A percentile compares a stretch with the other conserved stretches of the same genome.
phyloP scores from a whole-genome alignment of 345 rosid species.

The Pugionium dolabratum region DNA sequence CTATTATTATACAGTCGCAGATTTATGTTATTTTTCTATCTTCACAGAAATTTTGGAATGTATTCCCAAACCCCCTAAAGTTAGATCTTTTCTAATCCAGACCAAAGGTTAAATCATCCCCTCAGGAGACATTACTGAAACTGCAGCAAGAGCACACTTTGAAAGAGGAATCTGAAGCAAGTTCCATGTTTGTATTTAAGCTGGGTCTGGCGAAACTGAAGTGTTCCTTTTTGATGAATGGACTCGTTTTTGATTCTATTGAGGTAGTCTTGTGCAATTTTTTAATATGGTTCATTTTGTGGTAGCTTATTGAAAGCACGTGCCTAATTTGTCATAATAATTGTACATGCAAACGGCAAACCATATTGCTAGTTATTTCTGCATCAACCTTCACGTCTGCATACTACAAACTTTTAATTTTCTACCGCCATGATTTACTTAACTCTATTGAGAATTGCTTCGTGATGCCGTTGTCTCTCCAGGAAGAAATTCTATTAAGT shows the following conservation, averaged over 20 bases:
- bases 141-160: constrained; percentile 71
- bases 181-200: constrained; percentile 83
- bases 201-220: constrained; percentile 75
- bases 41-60: constrained; percentile 24
- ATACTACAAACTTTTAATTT: constrained; percentile 21
- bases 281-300: constrained; percentile 9
- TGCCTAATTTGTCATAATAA: constrained; percentile 5
- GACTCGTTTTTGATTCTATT: constrained; percentile 80
- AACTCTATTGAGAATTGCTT: constrained; percentile 14
- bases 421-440: constrained; percentile 1
- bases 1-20: neutral
- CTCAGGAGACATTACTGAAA: constrained; percentile 80
- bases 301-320: constrained; percentile 21
- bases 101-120: constrained; percentile 75
- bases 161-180: constrained; percentile 60
- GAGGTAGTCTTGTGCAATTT: constrained; percentile 59
- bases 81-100: constrained; percentile 46
- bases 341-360: constrained; percentile 23
- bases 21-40: constrained; percentile 20
- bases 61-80: constrained; percentile 18
- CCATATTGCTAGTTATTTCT: constrained; percentile 13
- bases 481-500: constrained; percentile 80
- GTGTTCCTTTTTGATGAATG: constrained; percentile 88
- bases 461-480: constrained; percentile 39
- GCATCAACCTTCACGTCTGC: constrained; percentile 25